Evolutionary conservation across 495 filamentous ascomycete genomes (phyloP).

Genomic region (Haplographium delicatum): DNA sequence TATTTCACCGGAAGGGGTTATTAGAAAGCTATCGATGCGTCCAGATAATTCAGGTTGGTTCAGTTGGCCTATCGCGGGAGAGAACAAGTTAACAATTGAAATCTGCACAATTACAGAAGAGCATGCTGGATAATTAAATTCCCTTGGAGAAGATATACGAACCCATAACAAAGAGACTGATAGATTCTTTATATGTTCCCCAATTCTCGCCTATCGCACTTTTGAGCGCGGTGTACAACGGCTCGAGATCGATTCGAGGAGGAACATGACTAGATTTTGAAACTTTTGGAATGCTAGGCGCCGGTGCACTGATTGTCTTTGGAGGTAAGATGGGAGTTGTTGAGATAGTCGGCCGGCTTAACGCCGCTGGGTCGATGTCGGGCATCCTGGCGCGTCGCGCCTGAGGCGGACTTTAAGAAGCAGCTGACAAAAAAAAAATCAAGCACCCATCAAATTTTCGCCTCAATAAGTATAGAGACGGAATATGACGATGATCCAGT

Average conservation of each 20-base stretch:
- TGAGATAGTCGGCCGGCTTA: slow-evolving; percentile 63
- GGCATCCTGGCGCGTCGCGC: slow-evolving; percentile 49
- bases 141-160: slow-evolving; percentile 28
- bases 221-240: slow-evolving; percentile 83
- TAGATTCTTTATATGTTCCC: slow-evolving; percentile 80
- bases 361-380: slow-evolving; percentile 78
- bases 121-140: slow-evolving; percentile 9
- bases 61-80: slow-evolving; percentile 16
- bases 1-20: slow-evolving; percentile 62
- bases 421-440: slow-evolving; percentile 14
- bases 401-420: slow-evolving; percentile 15
- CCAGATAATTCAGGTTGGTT: slow-evolving; percentile 64
- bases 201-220: slow-evolving; percentile 77
- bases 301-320: slow-evolving; percentile 55
- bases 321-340: slow-evolving; percentile 54
- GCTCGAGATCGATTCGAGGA: slow-evolving; percentile 82
- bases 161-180: slow-evolving; percentile 79
- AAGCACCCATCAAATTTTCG: slow-evolving; percentile 18
- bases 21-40: slow-evolving; percentile 63
- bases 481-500: slow-evolving; percentile 17
- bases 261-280: slow-evolving; percentile 63
- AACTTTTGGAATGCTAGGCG: slow-evolving; percentile 51
- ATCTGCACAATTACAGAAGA: slow-evolving; percentile 13
- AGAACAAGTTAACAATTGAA: slow-evolving; percentile 19
- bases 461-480: slow-evolving; percentile 15